Percentiles rank a stretch among this genome's conserved stretches.
These are phyloP conservation scores for Diversispora eburnea DNA, from an alignment of 192 early-diverging fungal species.

Conservation along the genomic window DNA sequence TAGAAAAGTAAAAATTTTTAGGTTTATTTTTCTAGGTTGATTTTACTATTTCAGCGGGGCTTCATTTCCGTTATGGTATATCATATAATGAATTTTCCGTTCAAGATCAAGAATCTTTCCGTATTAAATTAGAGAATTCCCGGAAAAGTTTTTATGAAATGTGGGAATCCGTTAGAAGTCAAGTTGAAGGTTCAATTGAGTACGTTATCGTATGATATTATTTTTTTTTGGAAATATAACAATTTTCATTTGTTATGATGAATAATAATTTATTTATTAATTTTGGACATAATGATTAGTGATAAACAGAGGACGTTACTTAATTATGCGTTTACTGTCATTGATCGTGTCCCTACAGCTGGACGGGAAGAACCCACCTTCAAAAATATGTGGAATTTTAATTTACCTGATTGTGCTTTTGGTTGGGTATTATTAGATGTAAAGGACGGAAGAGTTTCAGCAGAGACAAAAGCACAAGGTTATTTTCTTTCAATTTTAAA, in stretches of 20 bases:
- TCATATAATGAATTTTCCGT: slow-evolving; percentile 60
- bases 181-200: slow-evolving; percentile 53
- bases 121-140: slow-evolving; percentile 46
- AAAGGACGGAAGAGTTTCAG: slow-evolving; percentile 47
- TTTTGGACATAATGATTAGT: slow-evolving; percentile 34
- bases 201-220: slow-evolving; percentile 28
- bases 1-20: not conserved
- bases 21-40: slow-evolving; percentile 42
- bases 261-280: not conserved
- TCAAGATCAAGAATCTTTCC: slow-evolving; percentile 53
- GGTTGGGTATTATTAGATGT: slow-evolving; percentile 51
- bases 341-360: slow-evolving; percentile 49
- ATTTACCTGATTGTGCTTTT: slow-evolving; percentile 55
- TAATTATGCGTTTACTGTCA: slow-evolving; percentile 50
- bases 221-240: not conserved
- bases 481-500: not conserved
- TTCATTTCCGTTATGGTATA: slow-evolving; percentile 61
- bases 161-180: slow-evolving; percentile 52
- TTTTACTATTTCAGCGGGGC: slow-evolving; percentile 59
- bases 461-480: slow-evolving; percentile 57
- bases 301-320: slow-evolving; percentile 47
- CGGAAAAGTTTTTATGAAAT: slow-evolving; percentile 51
- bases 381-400: slow-evolving; percentile 66
- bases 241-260: not conserved
- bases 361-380: slow-evolving; percentile 51